Base-by-base conservation (phyloP, 257 asterid species). In the Solanum paucissectum region DNA sequence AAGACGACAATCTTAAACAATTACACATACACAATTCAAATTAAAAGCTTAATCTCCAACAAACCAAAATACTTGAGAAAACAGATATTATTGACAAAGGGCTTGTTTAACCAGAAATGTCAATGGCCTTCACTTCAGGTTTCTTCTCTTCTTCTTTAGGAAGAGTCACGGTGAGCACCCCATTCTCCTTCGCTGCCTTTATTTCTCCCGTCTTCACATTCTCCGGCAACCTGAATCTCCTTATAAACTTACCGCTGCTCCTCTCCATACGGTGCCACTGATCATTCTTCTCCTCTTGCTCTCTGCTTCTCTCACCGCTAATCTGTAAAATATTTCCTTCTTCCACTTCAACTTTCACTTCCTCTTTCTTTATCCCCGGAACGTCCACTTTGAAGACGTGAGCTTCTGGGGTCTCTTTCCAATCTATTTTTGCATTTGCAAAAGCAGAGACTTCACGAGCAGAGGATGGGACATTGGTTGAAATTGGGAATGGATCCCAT, bases 341-440 rank as follows among this genome's bases (percentile, higher is more conserved):
- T 49, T 49, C 60, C 0, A 49, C 60, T 49, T 49, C 60, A 0
- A 49, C 60, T 16, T 49, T 49, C 0, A 49, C 85, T 14, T 89
- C 87, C 33, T 88, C 90, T 79, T 86, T 89, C 46, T 81, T 89
- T 14, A 89, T 58, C 71, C 91, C 91, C 2, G 90, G 91, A 34
- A 89, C 64, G 11, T 89, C 91, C 3, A 89, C 91, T 46, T 89
- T 84, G 88, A 89, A 76, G 3, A 87, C 82, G 7, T 89, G 91
- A 23, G 90, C 85, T 46, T 89, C 87, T 1, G 90, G 91, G 14
- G 93, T 88, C 69, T 77, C 89, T 68, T 88, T 91, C 91, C 90
- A 87, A 89, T 91, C 91, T 3, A 88, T 12, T 10, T 86, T 58
- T 9, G 88, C 88, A 36, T 75, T 7, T 77, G 55, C 55, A 1